These are phyloP conservation scores for Emericellopsis terricola DNA, from an alignment of 495 filamentous ascomycete genomes.

Conservation along the genomic window DNA sequence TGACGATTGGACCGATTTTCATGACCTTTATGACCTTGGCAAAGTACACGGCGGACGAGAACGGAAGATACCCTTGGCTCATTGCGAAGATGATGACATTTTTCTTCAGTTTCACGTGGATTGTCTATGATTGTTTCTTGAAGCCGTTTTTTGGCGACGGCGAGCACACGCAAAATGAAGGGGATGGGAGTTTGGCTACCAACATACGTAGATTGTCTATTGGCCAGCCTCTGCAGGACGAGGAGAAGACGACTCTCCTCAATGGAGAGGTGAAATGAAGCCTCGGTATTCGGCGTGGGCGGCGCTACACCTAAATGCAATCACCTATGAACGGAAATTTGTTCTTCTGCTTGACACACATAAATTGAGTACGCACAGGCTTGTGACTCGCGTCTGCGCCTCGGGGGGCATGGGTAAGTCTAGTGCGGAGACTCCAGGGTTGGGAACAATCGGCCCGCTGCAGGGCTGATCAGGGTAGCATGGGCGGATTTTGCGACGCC, in stretches of 20 bases:
- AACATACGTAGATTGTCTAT: not conserved
- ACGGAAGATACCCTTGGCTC: slow-evolving; percentile 53
- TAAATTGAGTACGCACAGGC: too few species aligned
- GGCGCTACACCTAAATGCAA: too few species aligned
- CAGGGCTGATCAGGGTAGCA: too few species aligned
- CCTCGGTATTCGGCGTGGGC: not conserved
- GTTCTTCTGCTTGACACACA: too few species aligned
- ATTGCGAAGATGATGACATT: slow-evolving; percentile 24
- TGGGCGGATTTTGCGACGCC: too few species aligned
- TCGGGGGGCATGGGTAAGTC: too few species aligned
- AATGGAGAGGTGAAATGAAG: not conserved
- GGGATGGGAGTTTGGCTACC: slow-evolving; percentile 12
- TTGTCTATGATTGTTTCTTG: slow-evolving; percentile 53
- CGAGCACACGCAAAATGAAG: slow-evolving; percentile 75
- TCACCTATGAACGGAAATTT: too few species aligned
- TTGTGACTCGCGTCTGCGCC: too few species aligned
- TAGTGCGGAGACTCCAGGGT: too few species aligned
- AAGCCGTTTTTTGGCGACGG: slow-evolving; percentile 66
- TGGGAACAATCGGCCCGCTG: too few species aligned
- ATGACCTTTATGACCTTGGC: slow-evolving; percentile 26
- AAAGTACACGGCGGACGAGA: slow-evolving; percentile 34
- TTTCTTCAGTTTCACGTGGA: slow-evolving; percentile 45
- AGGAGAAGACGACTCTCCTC: slow-evolving; percentile 7
- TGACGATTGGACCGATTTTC: slow-evolving; percentile 42
- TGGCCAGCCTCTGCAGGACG: slow-evolving; percentile 2